These are phyloP conservation scores for Salinomyces thailandicus DNA, from an alignment of 2,329 filamentous ascomycete genomes.

Conservation along the genomic window DNA sequence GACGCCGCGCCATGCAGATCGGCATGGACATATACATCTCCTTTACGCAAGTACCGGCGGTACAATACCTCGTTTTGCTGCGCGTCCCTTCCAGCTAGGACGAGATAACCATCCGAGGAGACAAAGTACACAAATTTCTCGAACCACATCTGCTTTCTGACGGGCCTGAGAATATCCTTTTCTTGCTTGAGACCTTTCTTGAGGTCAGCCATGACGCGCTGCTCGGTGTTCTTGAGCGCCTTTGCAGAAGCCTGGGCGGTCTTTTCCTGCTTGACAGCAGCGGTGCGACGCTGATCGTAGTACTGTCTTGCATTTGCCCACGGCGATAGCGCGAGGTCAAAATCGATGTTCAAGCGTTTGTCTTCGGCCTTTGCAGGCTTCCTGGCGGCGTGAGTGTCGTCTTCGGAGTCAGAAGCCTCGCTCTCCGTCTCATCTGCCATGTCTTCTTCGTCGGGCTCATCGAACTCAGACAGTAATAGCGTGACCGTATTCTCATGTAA, in stretches of 20 bases:
- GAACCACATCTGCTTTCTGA: slow-evolving; percentile 83
- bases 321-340: slow-evolving; percentile 69
- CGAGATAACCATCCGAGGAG: slow-evolving; percentile 87
- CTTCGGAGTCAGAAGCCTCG: slow-evolving; percentile 50
- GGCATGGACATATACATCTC: slow-evolving; percentile 85
- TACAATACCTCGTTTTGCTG: slow-evolving; percentile 92
- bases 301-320: slow-evolving; percentile 89
- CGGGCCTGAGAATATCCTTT: slow-evolving; percentile 72
- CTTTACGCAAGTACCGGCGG: slow-evolving; percentile 70
- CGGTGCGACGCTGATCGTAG: slow-evolving; percentile 77
- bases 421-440: slow-evolving; percentile 54
- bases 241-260: slow-evolving; percentile 70
- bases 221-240: slow-evolving; percentile 80
- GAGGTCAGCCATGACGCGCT: slow-evolving; percentile 75
- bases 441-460: slow-evolving; percentile 51
- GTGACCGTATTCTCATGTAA: slow-evolving; percentile 84
- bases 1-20: slow-evolving; percentile 74
- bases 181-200: slow-evolving; percentile 86
- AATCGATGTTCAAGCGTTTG: slow-evolving; percentile 60
- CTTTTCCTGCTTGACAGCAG: slow-evolving; percentile 77
- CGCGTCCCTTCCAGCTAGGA: slow-evolving; percentile 75
- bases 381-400: slow-evolving; percentile 31
- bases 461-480: slow-evolving; percentile 62
- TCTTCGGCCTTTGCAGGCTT: slow-evolving; percentile 23
- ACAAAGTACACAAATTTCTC: slow-evolving; percentile 96